A percentile compares a stretch with the other conserved stretches of the same genome.
Conservation (phyloP, 768 basidiomycete genomes). For the Tricholoma matsutake region DNA sequence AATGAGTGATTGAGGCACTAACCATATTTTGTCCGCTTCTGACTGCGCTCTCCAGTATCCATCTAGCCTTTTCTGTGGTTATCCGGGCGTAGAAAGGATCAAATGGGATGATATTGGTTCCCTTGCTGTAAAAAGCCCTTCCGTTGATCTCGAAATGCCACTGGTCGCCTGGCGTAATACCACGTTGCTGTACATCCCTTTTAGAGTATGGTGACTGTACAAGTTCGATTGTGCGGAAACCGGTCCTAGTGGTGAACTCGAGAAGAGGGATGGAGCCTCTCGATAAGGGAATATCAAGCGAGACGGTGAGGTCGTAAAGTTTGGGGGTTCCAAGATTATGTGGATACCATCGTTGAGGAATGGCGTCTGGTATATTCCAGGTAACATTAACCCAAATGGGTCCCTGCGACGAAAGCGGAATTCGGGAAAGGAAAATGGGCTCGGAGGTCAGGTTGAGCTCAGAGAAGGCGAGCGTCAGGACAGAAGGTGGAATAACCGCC, state of each 20-base stretch:
- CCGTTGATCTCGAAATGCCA: conserved; percentile 63
- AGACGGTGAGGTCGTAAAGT: conserved; percentile 49
- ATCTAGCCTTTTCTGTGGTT: conserved; percentile 46
- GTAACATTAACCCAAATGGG: conserved; percentile 40
- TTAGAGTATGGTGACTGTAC: conserved; percentile 46
- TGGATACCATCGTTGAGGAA: conserved; percentile 53
- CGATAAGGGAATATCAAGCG: conserved; percentile 27
- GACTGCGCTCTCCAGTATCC: conserved; percentile 55
- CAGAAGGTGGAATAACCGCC: conserved; percentile 28
- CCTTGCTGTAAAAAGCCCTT: conserved; percentile 50
- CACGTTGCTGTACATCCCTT: conserved; percentile 39
- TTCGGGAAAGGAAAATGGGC: conserved; percentile 24
- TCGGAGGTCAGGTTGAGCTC: conserved; percentile 43
- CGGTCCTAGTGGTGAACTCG: conserved; percentile 43
- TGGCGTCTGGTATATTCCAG: conserved; percentile 43
- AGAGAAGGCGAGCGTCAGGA: conserved; percentile 41
- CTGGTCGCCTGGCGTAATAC: conserved; percentile 57
- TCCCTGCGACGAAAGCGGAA: conserved; percentile 19
- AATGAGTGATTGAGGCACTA: conserved; percentile 8
- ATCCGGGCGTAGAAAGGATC: conserved; percentile 57
- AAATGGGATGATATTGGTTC: conserved; percentile 60
- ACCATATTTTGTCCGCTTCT: conserved; percentile 61
- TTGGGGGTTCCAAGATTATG: conserved; percentile 53
- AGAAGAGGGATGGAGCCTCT: conserved; percentile 1
- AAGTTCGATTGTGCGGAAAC: conserved; percentile 58